phyloP scores from a whole-genome alignment of 1,139 yeast species.

The Kodamaea alishanica region DNA sequence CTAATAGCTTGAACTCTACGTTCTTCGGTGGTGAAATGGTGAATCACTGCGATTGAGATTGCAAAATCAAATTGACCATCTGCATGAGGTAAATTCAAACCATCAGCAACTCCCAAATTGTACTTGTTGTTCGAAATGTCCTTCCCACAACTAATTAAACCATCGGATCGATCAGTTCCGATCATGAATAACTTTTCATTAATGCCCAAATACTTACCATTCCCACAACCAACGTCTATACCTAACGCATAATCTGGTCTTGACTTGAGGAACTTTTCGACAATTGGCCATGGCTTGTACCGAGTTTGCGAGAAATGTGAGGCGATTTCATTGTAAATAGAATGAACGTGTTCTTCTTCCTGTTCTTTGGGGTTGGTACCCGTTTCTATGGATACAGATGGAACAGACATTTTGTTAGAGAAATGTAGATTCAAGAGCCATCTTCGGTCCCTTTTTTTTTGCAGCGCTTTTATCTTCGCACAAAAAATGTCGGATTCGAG shows the following conservation, averaged over 20 bases:
- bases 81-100: conserved; percentile 66
- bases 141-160: conserved; percentile 69
- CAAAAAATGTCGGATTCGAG: too few species aligned
- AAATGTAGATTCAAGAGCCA: too few species aligned
- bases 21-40: conserved; percentile 84
- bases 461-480: too few species aligned
- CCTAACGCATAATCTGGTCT: conserved; percentile 41
- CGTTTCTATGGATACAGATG: conserved; percentile 28
- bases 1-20: conserved; percentile 72
- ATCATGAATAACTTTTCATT: conserved; percentile 64
- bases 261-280: conserved; percentile 57
- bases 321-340: conserved; percentile 89
- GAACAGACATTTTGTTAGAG: conserved; percentile 21
- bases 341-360: conserved; percentile 80
- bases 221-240: conserved; percentile 89
- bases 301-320: conserved; percentile 89
- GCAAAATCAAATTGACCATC: conserved; percentile 74
- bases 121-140: conserved; percentile 35
- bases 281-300: conserved; percentile 98
- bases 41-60: conserved; percentile 91
- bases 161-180: conserved; percentile 83
- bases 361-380: conserved; percentile 47
- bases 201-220: conserved; percentile 82
- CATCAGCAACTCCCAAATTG: conserved; percentile 67
- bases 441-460: too few species aligned